Evolutionary conservation across 345 rosid genomes (phyloP), one percentile per base, ranked within the genome.

Genomic region (Populus pruinosa): DNA sequence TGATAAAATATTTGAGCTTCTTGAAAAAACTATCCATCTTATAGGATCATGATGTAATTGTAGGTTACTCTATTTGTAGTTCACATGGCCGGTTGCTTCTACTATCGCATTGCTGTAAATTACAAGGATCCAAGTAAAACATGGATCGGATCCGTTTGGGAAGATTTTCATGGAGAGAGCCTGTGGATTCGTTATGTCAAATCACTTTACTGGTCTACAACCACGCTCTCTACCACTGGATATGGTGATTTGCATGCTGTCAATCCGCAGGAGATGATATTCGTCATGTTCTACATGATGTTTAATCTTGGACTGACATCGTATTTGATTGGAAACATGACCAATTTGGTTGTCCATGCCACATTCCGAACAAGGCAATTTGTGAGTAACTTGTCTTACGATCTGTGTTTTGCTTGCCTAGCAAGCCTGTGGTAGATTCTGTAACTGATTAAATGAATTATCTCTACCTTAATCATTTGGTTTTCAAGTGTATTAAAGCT

Each of bases 161-260:
- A 80, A 11, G 76, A 90, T 3, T 94, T 83, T 69, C 79, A 36
- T 17, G 20, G 77, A 5, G 79, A 74, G 68, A 59, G 75, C 23
- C 67, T 90, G 35, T 71, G 77, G 14, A 5, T 78, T 5, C 90
- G 82, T n/a, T 94, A 94, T 71, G 87, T 87, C 65, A 88, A 87
- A n/a, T 79, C 97, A 1, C 64, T 92, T 67, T 92, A 94, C 76
- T 93, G 97, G 97, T 90, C 98, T 14, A 91, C 91, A 35, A 85
- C 94, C 80, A 94, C 97, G 2, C 87, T 93, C 29, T 83, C 96
- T 13, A 91, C 96, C 21, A 87, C 91, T 20, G 98, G 98, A 11
- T 94, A 94, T 69, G 98, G 98, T 64, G 97, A 94, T 82, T 61
- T 94, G 39, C 98, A 94, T 77, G 90, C 94, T 36, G 88, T 87